Evolutionary conservation across 1,139 yeast genomes (phyloP).

Genomic region (Zygosaccharomyces sapae): DNA sequence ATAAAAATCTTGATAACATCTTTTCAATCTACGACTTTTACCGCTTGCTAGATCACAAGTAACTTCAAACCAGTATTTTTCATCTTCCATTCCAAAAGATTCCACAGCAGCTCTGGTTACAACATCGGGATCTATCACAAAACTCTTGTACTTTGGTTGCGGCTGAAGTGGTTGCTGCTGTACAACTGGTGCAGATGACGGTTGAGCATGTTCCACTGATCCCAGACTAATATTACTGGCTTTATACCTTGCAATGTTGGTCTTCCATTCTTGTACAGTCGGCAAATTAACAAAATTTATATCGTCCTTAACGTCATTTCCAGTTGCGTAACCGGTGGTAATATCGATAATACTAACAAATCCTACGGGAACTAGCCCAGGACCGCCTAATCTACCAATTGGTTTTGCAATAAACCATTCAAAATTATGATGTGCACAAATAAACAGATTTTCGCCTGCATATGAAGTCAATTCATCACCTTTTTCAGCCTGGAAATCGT

Average conservation of each 20-base stretch:
- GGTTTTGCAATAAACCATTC: slow-evolving; percentile 99
- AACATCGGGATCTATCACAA: slow-evolving; percentile 33
- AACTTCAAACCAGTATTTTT: slow-evolving; percentile 84
- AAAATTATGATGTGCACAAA: slow-evolving; percentile 91
- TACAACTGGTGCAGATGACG: slow-evolving; percentile 7
- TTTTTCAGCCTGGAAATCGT: slow-evolving; percentile 85
- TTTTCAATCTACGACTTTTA: slow-evolving; percentile 63
- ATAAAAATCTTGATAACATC: slow-evolving; percentile 94
- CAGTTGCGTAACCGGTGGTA: slow-evolving; percentile 51
- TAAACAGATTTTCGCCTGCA: slow-evolving; percentile 84
- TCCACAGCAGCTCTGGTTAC: slow-evolving; percentile 70
- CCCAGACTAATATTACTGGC: slow-evolving; percentile 77
- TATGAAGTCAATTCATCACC: slow-evolving; percentile 77
- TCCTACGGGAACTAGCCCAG: slow-evolving; percentile 90
- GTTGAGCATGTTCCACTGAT: slow-evolving; percentile 32
- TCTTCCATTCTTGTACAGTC: slow-evolving; percentile 93
- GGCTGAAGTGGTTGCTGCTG: slow-evolving; percentile 13
- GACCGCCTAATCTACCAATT: slow-evolving; percentile 91
- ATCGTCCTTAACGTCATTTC: slow-evolving; percentile 47
- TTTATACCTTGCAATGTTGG: slow-evolving; percentile 83
- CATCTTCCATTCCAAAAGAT: slow-evolving; percentile 75
- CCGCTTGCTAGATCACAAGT: slow-evolving; percentile 69
- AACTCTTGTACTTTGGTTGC: slow-evolving; percentile 30
- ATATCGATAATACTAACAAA: slow-evolving; percentile 85
- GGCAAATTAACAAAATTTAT: slow-evolving; percentile 70